Evolutionary conservation across 1,284 basidiomycete species (phyloP), one percentile per base, ranked within the genome.

Genomic region (Ceratobasidium sp.): DNA sequence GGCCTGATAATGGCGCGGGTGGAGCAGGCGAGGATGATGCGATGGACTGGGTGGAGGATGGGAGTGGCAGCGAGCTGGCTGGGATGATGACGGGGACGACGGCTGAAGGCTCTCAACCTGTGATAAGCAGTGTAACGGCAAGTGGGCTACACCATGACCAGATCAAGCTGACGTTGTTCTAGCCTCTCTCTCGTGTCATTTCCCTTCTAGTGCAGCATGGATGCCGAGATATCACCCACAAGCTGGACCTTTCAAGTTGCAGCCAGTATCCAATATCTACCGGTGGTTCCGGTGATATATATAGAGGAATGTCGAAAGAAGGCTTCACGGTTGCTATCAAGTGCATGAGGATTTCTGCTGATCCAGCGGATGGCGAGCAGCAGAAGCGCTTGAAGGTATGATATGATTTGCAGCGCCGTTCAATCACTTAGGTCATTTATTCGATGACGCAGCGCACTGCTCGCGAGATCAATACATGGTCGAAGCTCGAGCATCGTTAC

Each of bases 1-100:
- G 99, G 2, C 97, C 97, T 10, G 96, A 95, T 78, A 80, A 82
- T 84, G 46, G 85, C 60, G 82, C 80, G 75, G 83, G 81, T 76
- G 79, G 84, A 79, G 84, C 83, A 51, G 72, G 85, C 58, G 80
- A 73, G 56, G 73, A 42, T 70, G 80, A 80, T 33, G 33, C 4
- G 58, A 63, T 56, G 20, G 67, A 7, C 33, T 33, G 2, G 33
- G 33, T 33, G 42, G 56, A 51, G 12, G 40, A 49, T 13, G 58
- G 58, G 1, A 82, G 77, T 53, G 83, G 78, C 39, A 84, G 83
- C 40, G 86, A 86, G 33, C 80, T 86, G 67, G 84, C 86, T 80
- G 85, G 85, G 55, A 83, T 85, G 82, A 81, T 86, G 23, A 84
- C 84, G 15, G 84, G 84, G n/a, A n/a, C n/a, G n/a, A n/a, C n/a